phyloP scores from a whole-genome alignment of 176 grass and related monocot species.

The Eleusine indica region DNA sequence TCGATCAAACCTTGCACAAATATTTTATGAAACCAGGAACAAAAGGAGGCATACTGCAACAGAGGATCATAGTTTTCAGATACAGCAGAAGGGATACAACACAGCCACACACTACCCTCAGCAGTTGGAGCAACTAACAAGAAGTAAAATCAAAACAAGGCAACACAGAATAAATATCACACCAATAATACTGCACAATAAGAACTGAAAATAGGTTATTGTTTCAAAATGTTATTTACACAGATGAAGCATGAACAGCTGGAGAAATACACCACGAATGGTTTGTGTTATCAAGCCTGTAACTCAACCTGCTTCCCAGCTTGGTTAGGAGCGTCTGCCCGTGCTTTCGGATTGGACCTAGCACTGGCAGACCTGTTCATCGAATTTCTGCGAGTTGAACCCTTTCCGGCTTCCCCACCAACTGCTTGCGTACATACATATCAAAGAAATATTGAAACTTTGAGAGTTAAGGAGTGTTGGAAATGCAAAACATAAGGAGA shows the following conservation, averaged over 20 bases:
- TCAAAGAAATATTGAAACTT: neutral
- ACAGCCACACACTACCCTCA: constrained; percentile 13
- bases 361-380: constrained; percentile 17
- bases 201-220: constrained; percentile 2
- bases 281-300: constrained; percentile 38
- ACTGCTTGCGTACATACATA: constrained; percentile 33
- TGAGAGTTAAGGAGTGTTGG: neutral
- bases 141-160: constrained; percentile 18
- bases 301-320: constrained; percentile 31
- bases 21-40: neutral
- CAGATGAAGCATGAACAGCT: constrained; percentile 26
- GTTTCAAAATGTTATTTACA: constrained; percentile 38
- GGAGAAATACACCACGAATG: constrained; percentile 15
- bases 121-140: constrained; percentile 19
- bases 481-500: constrained; percentile 35
- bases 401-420: constrained; percentile 34
- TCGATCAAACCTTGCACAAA: constrained; percentile 3
- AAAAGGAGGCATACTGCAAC: neutral
- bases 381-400: constrained; percentile 12
- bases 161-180: neutral
- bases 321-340: constrained; percentile 29
- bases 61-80: neutral
- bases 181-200: constrained; percentile 24
- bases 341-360: constrained; percentile 34
- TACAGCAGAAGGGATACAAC: neutral